Evolutionary conservation across 208 protist genomes (phyloP).

Genomic region (Jaenimonas drosophilae): DNA sequence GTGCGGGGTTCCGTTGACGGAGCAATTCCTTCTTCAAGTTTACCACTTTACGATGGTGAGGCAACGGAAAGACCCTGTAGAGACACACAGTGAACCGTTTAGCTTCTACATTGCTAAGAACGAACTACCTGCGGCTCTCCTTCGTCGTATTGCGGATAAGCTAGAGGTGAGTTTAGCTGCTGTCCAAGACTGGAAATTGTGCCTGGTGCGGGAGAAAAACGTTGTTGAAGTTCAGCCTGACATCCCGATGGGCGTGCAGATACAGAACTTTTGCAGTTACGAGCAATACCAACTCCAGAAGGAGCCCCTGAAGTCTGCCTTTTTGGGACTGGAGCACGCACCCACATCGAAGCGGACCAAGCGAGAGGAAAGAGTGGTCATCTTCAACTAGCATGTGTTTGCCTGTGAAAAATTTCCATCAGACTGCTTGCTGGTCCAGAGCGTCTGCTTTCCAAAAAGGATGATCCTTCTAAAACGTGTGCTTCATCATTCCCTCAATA

Average conservation of each 20-base stretch:
- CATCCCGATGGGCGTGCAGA: slow-evolving; percentile 47
- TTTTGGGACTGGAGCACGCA: slow-evolving; percentile 80
- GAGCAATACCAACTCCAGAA: slow-evolving; percentile 39
- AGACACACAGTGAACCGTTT: slow-evolving; percentile 81
- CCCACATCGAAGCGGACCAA: slow-evolving; percentile 41
- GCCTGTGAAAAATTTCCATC: slow-evolving; percentile 1
- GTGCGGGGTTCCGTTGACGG: slow-evolving; percentile 17
- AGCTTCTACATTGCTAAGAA: slow-evolving; percentile 61
- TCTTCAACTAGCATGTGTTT: slow-evolving; percentile 36
- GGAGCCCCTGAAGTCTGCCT: slow-evolving; percentile 59
- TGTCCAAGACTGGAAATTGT: slow-evolving; percentile 81
- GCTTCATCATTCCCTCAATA: too few species aligned
- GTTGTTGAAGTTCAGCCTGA: slow-evolving; percentile 54
- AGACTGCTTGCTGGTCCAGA: neutral
- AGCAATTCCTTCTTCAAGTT: slow-evolving; percentile 62
- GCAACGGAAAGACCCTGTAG: slow-evolving; percentile 44
- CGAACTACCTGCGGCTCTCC: slow-evolving; percentile 39
- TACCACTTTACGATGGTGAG: slow-evolving; percentile 72
- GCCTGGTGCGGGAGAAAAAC: slow-evolving; percentile 55
- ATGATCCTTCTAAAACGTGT: too few species aligned
- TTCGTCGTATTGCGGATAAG: slow-evolving; percentile 58
- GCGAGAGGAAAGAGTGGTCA: slow-evolving; percentile 67
- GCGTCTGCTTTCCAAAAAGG: neutral
- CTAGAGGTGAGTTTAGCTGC: slow-evolving; percentile 55
- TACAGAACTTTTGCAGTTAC: slow-evolving; percentile 36